phyloP scores from a whole-genome alignment of 371 early-diverging fungal genomes.

The Nematocida sp. region DNA sequence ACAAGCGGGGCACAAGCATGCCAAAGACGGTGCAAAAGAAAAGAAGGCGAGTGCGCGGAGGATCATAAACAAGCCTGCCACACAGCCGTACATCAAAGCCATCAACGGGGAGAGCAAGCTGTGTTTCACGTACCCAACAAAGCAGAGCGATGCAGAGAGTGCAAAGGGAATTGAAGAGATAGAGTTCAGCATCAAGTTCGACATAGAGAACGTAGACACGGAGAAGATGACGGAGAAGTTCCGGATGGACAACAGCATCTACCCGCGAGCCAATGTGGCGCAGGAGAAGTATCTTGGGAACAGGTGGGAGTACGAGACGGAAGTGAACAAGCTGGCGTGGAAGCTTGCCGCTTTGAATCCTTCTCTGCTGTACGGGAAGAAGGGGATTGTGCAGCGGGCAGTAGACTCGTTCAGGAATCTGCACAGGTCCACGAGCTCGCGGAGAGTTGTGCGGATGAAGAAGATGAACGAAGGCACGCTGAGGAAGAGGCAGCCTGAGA shows the following conservation, averaged over 20 bases:
- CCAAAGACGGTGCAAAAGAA: conserved; percentile 48
- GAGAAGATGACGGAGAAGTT: conserved; percentile 69
- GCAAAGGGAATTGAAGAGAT: conserved; percentile 65
- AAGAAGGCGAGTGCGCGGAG: conserved; percentile 58
- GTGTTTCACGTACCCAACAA: conserved; percentile 66
- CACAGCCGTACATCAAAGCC: conserved; percentile 63
- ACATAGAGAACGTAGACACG: conserved; percentile 69
- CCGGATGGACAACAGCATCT: conserved; percentile 73
- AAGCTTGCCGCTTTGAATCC: conserved; percentile 75
- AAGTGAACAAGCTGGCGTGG: conserved; percentile 79
- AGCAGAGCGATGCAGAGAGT: conserved; percentile 62
- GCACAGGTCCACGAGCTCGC: conserved; percentile 71
- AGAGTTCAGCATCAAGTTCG: conserved; percentile 72
- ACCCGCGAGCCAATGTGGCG: conserved; percentile 73
- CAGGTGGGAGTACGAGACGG: conserved; percentile 81
- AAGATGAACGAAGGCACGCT: conserved; percentile 70
- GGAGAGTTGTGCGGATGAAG: conserved; percentile 74
- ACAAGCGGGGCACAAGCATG: conserved; percentile 46
- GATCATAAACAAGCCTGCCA: conserved; percentile 65
- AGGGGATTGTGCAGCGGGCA: conserved; percentile 82
- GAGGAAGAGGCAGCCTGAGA: conserved; percentile 61
- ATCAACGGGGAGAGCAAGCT: conserved; percentile 65
- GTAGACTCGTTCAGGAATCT: conserved; percentile 83
- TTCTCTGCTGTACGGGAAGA: conserved; percentile 72
- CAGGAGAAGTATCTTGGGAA: conserved; percentile 72